Evolutionary conservation across 805 yeast genomes (phyloP).

Genomic region (Torulaspora franciscae): DNA sequence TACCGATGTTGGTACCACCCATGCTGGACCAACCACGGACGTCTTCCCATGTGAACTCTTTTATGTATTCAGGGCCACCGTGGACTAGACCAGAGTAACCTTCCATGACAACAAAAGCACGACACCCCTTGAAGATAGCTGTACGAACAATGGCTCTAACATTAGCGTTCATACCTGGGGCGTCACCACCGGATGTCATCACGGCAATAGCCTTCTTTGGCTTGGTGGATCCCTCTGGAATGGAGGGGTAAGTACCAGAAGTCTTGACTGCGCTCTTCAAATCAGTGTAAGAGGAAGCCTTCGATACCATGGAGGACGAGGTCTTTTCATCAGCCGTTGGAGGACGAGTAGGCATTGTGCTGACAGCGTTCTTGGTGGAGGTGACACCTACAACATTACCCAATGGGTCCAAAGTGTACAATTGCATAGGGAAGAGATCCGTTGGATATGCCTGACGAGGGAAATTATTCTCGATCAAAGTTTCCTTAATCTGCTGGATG

Average conservation of each 20-base stretch:
- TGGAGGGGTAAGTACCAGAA: constrained; percentile 6
- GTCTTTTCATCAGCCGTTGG: constrained; percentile 9
- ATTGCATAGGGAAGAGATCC: constrained; percentile 65
- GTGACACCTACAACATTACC: constrained; percentile 78
- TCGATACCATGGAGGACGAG: constrained; percentile 14
- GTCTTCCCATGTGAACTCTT: constrained; percentile 62
- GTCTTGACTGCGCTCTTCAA: constrained; percentile 9
- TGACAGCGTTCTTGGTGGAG: constrained; percentile 48
- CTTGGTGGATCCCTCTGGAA: constrained; percentile 3
- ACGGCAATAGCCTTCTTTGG: constrained; percentile 53
- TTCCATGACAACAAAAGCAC: constrained; percentile 59
- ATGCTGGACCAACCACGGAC: constrained; percentile 61
- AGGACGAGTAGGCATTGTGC: constrained; percentile 34
- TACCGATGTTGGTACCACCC: constrained; percentile 73
- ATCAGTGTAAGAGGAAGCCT: constrained; percentile 13
- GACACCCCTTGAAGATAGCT: constrained; percentile 57
- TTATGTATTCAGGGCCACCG: constrained; percentile 50
- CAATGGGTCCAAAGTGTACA: constrained; percentile 72
- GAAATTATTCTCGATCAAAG: constrained; percentile 24
- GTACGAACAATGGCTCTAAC: constrained; percentile 66
- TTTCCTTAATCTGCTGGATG: constrained; percentile 24
- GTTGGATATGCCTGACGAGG: constrained; percentile 60
- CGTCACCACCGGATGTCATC: constrained; percentile 75
- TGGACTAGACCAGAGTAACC: constrained; percentile 70
- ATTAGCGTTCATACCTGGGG: constrained; percentile 72